Percentiles rank a stretch among this genome's conserved stretches.
These are phyloP conservation scores for Gastrodia elata DNA, from an alignment of 106 monocot genomes.

Conservation along the genomic window DNA sequence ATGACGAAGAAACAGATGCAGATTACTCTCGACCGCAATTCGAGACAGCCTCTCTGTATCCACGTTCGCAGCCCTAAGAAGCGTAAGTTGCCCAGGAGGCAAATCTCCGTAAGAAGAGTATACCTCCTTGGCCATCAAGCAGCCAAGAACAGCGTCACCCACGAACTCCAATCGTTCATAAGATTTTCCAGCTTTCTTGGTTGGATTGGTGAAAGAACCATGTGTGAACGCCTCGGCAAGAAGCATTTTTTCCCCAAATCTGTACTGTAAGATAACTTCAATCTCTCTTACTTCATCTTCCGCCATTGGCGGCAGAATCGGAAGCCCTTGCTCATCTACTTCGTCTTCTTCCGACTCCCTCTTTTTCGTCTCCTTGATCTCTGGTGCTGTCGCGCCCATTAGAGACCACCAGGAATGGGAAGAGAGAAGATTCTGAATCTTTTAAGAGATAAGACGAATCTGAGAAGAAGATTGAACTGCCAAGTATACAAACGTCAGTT, in stretches of 20 bases:
- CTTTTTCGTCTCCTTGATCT: too few relatives aligned
- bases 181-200: background rate
- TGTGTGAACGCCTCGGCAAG: conserved; percentile 45
- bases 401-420: too few relatives aligned
- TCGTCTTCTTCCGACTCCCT: background rate
- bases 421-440: too few relatives aligned
- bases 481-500: too few relatives aligned
- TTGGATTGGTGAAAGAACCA: conserved; percentile 16
- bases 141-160: conserved; percentile 32
- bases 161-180: conserved; percentile 48
- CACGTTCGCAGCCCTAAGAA: conserved; percentile 50
- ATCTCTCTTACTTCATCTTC: background rate
- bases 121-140: conserved; percentile 15
- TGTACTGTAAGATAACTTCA: conserved; percentile 26
- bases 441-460: too few relatives aligned
- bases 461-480: too few relatives aligned
- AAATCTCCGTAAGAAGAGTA: conserved; percentile 17
- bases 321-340: background rate
- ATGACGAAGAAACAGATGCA: conserved; percentile 33
- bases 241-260: conserved; percentile 20
- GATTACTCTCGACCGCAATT: conserved; percentile 19
- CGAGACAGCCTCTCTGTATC: conserved; percentile 58
- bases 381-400: too few relatives aligned
- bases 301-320: background rate
- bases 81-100: conserved; percentile 28